These are phyloP conservation scores for Phytophthora citrophthora DNA, from an alignment of 352 stramenopile genomes.

Conservation along the genomic window DNA sequence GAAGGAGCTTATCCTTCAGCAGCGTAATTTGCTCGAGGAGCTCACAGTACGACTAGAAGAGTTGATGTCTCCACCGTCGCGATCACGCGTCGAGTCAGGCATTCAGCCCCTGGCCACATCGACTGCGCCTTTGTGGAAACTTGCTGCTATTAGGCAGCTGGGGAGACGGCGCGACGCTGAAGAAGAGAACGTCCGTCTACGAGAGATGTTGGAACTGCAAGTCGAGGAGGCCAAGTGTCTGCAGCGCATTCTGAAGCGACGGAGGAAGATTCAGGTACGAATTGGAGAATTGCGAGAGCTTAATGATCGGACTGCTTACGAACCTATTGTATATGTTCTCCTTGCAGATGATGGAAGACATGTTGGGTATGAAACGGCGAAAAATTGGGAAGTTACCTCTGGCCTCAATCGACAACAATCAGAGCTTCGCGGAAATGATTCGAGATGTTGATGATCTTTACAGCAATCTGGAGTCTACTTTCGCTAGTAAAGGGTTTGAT, in stretches of 20 bases:
- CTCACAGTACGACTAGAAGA: slow-evolving; percentile 14
- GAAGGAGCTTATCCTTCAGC: slow-evolving; percentile 14
- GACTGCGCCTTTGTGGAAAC: slow-evolving; percentile 25
- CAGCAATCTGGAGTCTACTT: slow-evolving; percentile 10
- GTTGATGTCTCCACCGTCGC: neutral
- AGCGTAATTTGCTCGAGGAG: slow-evolving; percentile 5
- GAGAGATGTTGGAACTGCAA: slow-evolving; percentile 32
- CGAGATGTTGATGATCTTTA: slow-evolving; percentile 20
- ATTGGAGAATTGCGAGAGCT: too few species aligned
- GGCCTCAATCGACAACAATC: neutral
- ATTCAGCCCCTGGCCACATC: neutral
- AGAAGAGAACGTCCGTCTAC: slow-evolving; percentile 30
- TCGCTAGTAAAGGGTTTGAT: slow-evolving; percentile 3
- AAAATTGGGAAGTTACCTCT: neutral
- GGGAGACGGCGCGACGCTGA: slow-evolving; percentile 21
- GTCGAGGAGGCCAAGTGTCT: slow-evolving; percentile 33
- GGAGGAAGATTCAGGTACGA: slow-evolving; percentile 33
- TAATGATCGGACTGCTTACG: too few species aligned
- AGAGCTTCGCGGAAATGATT: slow-evolving; percentile 27
- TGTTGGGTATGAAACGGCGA: slow-evolving; percentile 13
- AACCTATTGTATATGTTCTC: too few species aligned
- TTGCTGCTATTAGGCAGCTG: slow-evolving; percentile 24
- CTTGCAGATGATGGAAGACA: slow-evolving; percentile 18
- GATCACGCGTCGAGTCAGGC: neutral
- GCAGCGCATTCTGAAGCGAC: slow-evolving; percentile 35